Conservation (phyloP, 2,329 filamentous ascomycete species). For the Sporothrix pallida region DNA sequence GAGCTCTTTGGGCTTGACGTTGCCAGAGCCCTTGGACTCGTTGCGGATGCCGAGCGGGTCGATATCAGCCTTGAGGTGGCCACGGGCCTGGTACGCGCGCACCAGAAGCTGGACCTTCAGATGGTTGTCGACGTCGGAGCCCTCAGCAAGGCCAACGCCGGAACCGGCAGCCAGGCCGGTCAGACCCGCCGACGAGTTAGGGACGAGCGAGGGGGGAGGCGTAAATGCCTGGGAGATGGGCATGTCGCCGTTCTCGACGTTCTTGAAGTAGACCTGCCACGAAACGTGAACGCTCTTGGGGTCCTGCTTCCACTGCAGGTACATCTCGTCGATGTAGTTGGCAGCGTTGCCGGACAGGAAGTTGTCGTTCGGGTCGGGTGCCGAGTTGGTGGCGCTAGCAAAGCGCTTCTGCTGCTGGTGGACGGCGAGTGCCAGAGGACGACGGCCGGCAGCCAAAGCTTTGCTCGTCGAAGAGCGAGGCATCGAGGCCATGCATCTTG, state of each 20-base stretch:
- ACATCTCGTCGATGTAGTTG: constrained; percentile 99
- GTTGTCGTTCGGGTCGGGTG: constrained; percentile 85
- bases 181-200: constrained; percentile 78
- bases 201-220: constrained; percentile 89
- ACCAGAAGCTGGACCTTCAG: constrained; percentile 97
- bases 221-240: constrained; percentile 97
- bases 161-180: constrained; percentile 69
- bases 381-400: constrained; percentile 60
- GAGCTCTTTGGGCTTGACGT: constrained; percentile 88
- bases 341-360: constrained; percentile 96
- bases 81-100: constrained; percentile 95
- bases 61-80: constrained; percentile 97
- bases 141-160: constrained; percentile 68
- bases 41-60: constrained; percentile 94
- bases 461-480: constrained; percentile 30
- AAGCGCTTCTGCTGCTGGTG: constrained; percentile 53
- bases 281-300: constrained; percentile 94
- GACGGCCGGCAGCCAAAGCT: constrained; percentile 52
- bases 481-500: constrained; percentile 26
- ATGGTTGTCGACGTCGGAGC: constrained; percentile 89
- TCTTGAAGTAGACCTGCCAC: constrained; percentile 99
- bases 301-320: constrained; percentile 94
- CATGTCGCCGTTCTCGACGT: constrained; percentile 99
- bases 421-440: constrained; percentile 55
- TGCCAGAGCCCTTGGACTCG: constrained; percentile 81